Base-by-base conservation (phyloP, 768 basidiomycete genomes). In the Paxillus involutus region DNA sequence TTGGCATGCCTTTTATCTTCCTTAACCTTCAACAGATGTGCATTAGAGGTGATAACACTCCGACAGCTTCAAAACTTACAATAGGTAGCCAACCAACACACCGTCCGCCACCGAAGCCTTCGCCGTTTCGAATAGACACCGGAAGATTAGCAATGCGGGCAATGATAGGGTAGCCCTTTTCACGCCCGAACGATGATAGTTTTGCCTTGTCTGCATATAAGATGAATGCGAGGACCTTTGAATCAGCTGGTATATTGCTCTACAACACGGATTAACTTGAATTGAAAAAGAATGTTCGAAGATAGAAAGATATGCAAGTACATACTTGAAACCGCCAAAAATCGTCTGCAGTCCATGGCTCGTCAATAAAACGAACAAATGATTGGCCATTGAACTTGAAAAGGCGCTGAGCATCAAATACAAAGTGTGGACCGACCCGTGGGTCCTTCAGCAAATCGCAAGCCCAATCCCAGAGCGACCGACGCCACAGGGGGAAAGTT, bases 151-250 rank as follows among this genome's bases (percentile, higher is more conserved):
- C 68, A 40, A 67, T 63, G 12, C 67, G 56, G 4, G 65, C 69
- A 42, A 76, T 57, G 1, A 75, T 67, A 0, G 71, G 75, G 51
- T 76, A 73, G 1, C 69, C 75, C 52, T 75, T 74, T 39, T 60
- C 62, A 1, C 70, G 72, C 0, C 74, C 71, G 58, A 76, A 77
- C 6, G 69, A 67, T 11, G 73, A 77, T 0, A 76, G 60, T 21
- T 67, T 63, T 1, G 71, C 67, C 44, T 77, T 77, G 57, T 78
- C 73, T 3, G 75, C 72, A 63, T 75, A 78, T 0, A 77, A 44
- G 30, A 75, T 71, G 35, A 72, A 64, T 6, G 57, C 54, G 16
- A 74, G 56, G 0, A 71, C 67, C 24, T 68, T 67, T 3, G 57
- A 68, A 17, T 51, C 41, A 29, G 30, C 17, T 9, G 56, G 49